Percentiles rank a stretch among this genome's conserved stretches.
Conservation (phyloP, 1,284 basidiomycete genomes). For the Exobasidium cylindrosporum region DNA sequence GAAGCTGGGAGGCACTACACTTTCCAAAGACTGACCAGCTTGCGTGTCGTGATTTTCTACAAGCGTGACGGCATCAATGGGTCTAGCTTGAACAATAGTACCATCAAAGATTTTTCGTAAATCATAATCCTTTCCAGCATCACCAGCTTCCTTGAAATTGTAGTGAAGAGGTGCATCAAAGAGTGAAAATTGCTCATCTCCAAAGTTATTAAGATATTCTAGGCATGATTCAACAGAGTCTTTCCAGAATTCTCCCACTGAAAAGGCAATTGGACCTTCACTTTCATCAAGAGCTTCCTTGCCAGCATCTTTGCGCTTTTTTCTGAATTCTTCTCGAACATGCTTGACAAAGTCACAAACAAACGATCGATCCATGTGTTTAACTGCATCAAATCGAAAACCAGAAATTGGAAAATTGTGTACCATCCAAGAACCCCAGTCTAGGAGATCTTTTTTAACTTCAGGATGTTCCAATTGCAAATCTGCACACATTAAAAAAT, state of each 20-base stretch:
- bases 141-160: slow-evolving; percentile 63
- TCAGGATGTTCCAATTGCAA: slow-evolving; percentile 82
- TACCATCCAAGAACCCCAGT: slow-evolving; percentile 64
- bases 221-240: slow-evolving; percentile 32
- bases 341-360: slow-evolving; percentile 60
- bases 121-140: slow-evolving; percentile 60
- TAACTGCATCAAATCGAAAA: slow-evolving; percentile 48
- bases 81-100: slow-evolving; percentile 61
- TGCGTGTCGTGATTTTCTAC: slow-evolving; percentile 63
- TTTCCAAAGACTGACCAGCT: slow-evolving; percentile 58
- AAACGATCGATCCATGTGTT: slow-evolving; percentile 55
- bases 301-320: slow-evolving; percentile 31
- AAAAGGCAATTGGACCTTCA: slow-evolving; percentile 34
- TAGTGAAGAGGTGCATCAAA: slow-evolving; percentile 64
- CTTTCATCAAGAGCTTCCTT: slow-evolving; percentile 32
- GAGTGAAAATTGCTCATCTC: slow-evolving; percentile 61
- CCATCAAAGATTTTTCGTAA: slow-evolving; percentile 63
- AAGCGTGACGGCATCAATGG: slow-evolving; percentile 64
- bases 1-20: slow-evolving; percentile 61
- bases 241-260: slow-evolving; percentile 48
- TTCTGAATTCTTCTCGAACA: slow-evolving; percentile 56
- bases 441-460: slow-evolving; percentile 60
- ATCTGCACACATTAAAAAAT: slow-evolving; percentile 36
- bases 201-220: slow-evolving; percentile 56
- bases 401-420: slow-evolving; percentile 41